Base-by-base conservation (phyloP, 2,329 filamentous ascomycete genomes). In the Cladophialophora carrionii region DNA sequence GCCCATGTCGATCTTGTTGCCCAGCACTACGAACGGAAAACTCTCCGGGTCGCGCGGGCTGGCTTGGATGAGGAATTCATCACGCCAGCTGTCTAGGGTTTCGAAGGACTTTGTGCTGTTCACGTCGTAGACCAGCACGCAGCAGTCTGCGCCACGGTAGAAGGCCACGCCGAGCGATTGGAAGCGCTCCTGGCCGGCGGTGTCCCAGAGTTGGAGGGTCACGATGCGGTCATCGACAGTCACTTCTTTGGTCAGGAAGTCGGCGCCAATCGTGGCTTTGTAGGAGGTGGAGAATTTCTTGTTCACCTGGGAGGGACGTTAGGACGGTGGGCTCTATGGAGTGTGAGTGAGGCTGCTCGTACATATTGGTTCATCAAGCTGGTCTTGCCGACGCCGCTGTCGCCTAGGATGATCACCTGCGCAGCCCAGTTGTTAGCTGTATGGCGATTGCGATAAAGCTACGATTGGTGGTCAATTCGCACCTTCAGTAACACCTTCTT, bases 341-440 rank as follows among this genome's bases (percentile, higher is more conserved):
- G 7, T 26, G 17, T 55, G n/a, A 32, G 17, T 34, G 41, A 57
- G 48, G 52, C 49, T 53, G 65, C 62, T 29, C 90, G 79, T 88
- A 98, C 95, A 91, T 98, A 99, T 98, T 99, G 95, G 83, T 99
- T 99, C 95, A 99, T 99, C 87, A 99, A 88, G 81, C 92, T 97
- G 68, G 95, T 99, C 86, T 99, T 99, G 78, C 95, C 95, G 69
- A 99, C 95, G 82, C 95, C 95, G 80, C 94, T 98, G 80, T 99
- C 95, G 74, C 95, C 95, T 73, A 99, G 89, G 81, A 99, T 98
- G 76, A 99, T 99, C 76, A 99, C 93, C 94, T 98, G 74, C 17
- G 64, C 64, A 56, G 31, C n/a, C 57, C 1, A 24, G 61, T 65
- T 60, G 48, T 65, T 22, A 64, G 65, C 67, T 62, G 64, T 56